These are phyloP conservation scores for Lentinula edodes DNA, from an alignment of 768 basidiomycete species.

Conservation along the genomic window DNA sequence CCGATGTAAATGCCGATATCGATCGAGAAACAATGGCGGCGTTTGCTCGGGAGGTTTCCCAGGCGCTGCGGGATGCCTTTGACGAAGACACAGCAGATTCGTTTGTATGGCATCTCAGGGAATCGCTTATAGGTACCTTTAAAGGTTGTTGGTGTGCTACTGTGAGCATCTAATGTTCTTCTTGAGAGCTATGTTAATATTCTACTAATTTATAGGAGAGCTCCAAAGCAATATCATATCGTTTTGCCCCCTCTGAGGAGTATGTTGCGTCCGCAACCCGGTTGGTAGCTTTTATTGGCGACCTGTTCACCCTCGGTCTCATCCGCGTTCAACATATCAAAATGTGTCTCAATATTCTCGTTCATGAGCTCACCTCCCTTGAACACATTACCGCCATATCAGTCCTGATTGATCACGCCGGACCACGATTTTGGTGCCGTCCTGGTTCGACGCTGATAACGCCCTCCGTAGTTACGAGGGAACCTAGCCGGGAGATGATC, in stretches of 20 bases:
- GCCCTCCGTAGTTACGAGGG: background rate
- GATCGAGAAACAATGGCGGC: conserved; percentile 6
- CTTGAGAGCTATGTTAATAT: background rate
- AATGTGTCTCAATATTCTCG: conserved; percentile 15
- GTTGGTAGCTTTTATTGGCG: conserved; percentile 21
- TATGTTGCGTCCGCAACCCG: conserved; percentile 16
- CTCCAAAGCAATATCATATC: conserved; percentile 10
- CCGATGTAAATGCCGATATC: conserved; percentile 6
- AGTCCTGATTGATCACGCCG: conserved; percentile 15
- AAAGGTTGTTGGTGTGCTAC: conserved; percentile 18
- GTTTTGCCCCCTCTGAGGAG: conserved; percentile 11
- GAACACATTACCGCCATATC: conserved; percentile 22
- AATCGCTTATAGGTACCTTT: conserved; percentile 18
- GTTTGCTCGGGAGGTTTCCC: conserved; percentile 19
- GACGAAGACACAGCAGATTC: conserved; percentile 17
- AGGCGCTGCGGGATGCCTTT: conserved; percentile 9
- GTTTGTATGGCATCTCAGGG: conserved; percentile 21
- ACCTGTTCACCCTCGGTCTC: conserved; percentile 18
- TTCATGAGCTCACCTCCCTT: conserved; percentile 18
- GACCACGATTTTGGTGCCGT: conserved; percentile 18
- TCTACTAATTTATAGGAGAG: conserved; percentile 9
- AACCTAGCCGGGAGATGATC: background rate
- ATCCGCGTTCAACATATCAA: conserved; percentile 15
- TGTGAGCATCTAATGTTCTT: conserved; percentile 11
- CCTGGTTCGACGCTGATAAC: background rate